Evolutionary conservation across 2,329 filamentous ascomycete genomes (phyloP).

Genomic region (Dactylellina sp.): DNA sequence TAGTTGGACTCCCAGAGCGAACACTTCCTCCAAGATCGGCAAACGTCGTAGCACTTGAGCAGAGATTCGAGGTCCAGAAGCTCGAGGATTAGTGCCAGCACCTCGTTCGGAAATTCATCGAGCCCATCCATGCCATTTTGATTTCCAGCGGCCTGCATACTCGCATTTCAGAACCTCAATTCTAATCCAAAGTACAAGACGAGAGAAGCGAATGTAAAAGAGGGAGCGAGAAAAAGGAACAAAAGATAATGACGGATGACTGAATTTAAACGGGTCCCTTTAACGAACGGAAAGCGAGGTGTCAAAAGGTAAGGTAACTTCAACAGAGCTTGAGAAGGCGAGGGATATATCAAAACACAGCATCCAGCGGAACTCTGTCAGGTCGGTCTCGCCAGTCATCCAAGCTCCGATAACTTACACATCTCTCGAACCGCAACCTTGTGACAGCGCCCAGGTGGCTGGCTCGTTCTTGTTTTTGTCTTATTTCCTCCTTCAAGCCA

Average conservation of each 20-base stretch:
- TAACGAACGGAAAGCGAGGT: conserved; percentile 42
- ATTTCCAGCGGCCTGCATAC: conserved; percentile 44
- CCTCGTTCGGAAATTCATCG: conserved; percentile 40
- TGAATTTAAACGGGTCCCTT: conserved; percentile 35
- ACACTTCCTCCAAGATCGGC: conserved; percentile 47
- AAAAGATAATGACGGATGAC: conserved; percentile 34
- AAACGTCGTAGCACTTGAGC: conserved; percentile 55
- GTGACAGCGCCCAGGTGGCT: conserved; percentile 15
- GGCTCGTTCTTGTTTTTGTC: conserved; percentile 11
- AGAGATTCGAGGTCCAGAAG: conserved; percentile 54
- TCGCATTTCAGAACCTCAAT: conserved; percentile 24
- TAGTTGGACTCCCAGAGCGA: conserved; percentile 52
- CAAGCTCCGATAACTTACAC: conserved; percentile 30
- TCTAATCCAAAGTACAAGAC: conserved; percentile 12
- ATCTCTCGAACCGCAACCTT: conserved; percentile 26
- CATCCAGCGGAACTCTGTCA: conserved; percentile 10
- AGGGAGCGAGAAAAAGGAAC: conserved; percentile 20
- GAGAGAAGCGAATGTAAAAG: conserved; percentile 20
- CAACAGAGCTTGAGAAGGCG: conserved; percentile 39
- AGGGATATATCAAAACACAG: conserved; percentile 49
- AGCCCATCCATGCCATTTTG: conserved; percentile 52
- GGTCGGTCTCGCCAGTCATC: conserved; percentile 21
- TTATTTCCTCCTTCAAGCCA: conserved; percentile 31
- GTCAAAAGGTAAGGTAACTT: conserved; percentile 21
- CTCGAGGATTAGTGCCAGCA: conserved; percentile 50